phyloP scores from a whole-genome alignment of 2,329 filamentous ascomycete species.

The Colletotrichum brevisporum region DNA sequence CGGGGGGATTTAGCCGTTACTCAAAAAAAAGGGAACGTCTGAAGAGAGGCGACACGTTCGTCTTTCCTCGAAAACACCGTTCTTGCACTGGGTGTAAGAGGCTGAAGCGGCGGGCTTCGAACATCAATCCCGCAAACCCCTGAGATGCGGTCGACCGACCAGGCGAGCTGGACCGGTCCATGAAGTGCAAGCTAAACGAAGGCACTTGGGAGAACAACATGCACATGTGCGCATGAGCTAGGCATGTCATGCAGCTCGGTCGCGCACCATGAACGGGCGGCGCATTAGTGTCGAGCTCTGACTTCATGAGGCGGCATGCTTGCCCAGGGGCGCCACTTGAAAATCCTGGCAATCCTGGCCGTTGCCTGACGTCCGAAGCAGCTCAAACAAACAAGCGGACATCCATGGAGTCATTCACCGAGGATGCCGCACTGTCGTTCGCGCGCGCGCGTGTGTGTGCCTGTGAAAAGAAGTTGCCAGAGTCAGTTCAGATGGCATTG shows the following conservation, averaged over 20 bases:
- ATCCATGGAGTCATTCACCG: not conserved
- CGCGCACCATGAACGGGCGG: not conserved
- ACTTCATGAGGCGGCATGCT: not conserved
- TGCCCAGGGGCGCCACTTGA: not conserved
- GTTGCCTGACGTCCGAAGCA: not conserved
- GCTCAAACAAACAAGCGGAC: not conserved
- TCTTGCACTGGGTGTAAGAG: not conserved
- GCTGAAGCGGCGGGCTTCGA: not conserved
- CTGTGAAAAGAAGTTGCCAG: constrained; percentile 1
- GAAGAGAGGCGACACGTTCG: not conserved
- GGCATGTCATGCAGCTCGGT: too few relatives aligned
- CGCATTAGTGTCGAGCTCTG: not conserved
- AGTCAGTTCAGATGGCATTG: constrained; percentile 34
- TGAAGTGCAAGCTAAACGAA: not conserved
- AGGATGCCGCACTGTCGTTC: constrained; percentile 1
- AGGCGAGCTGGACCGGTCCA: not conserved
- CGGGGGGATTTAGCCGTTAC: not conserved
- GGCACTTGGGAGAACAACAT: not conserved
- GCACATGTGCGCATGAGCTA: too few relatives aligned
- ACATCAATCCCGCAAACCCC: not conserved
- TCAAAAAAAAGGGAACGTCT: not conserved
- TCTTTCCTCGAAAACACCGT: not conserved
- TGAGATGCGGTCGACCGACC: not conserved
- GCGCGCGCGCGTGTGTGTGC: not conserved
- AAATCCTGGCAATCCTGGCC: too few relatives aligned